A percentile compares a stretch with the other conserved stretches of the same genome.
phyloP scores from a whole-genome alignment of 352 stramenopile genomes.

The Phytophthora idaei region DNA sequence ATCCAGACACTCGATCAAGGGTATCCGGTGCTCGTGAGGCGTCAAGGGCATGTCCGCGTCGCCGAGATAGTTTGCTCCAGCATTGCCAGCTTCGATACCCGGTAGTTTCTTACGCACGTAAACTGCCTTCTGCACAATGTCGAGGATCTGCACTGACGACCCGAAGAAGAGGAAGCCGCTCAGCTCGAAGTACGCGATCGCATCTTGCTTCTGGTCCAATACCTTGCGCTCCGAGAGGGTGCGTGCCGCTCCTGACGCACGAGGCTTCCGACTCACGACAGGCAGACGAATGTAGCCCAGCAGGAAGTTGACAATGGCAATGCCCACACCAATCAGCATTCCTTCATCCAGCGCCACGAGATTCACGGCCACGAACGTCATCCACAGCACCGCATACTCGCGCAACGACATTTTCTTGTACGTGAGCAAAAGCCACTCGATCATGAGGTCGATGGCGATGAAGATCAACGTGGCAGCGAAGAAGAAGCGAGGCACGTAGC shows the following conservation, averaged over 20 bases:
- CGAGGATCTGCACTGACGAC: constrained; percentile 77
- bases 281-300: constrained; percentile 64
- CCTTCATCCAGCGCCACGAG: constrained; percentile 92
- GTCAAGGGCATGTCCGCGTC: constrained; percentile 43
- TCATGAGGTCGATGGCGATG: constrained; percentile 96
- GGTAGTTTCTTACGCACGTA: constrained; percentile 43
- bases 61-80: neutral
- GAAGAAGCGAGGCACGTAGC: constrained; percentile 95
- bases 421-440: constrained; percentile 93
- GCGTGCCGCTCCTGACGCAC: constrained; percentile 51
- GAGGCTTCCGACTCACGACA: constrained; percentile 55
- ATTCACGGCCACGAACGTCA: constrained; percentile 94
- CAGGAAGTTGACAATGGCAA: constrained; percentile 83
- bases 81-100: neutral
- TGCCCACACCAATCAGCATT: constrained; percentile 89
- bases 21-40: constrained; percentile 35
- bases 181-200: constrained; percentile 77
- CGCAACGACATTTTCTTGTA: constrained; percentile 69
- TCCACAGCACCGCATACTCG: constrained; percentile 92
- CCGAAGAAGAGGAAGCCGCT: constrained; percentile 88
- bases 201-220: constrained; percentile 56
- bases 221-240: constrained; percentile 55
- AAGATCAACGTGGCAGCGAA: constrained; percentile 96
- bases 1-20: constrained; percentile 70
- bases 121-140: constrained; percentile 72